phyloP scores from a whole-genome alignment of 805 yeast species.

The Barnettozyma salicaria region DNA sequence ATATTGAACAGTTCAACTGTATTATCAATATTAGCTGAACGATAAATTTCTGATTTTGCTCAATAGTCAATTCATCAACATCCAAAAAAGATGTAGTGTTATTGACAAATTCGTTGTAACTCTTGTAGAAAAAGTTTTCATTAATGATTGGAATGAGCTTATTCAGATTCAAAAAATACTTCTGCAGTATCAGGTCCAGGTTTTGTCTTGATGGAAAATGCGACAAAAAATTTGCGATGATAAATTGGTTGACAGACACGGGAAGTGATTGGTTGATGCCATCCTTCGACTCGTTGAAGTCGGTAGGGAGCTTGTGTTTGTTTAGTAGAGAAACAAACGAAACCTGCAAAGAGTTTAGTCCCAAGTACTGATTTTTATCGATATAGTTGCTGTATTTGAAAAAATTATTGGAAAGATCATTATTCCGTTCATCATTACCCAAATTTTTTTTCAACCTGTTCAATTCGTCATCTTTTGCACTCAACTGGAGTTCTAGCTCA shows the following conservation, averaged over 20 bases:
- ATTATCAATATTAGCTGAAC: constrained; percentile 40
- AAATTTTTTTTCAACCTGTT: constrained; percentile 29
- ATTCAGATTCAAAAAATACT: constrained; percentile 24
- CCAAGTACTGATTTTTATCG: constrained; percentile 22
- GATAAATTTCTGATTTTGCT: constrained; percentile 23
- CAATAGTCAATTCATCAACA: constrained; percentile 4
- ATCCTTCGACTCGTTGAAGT: constrained; percentile 28
- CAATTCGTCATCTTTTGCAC: constrained; percentile 35
- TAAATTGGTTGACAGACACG: constrained; percentile 21
- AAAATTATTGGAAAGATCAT: constrained; percentile 18
- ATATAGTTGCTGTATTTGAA: constrained; percentile 23
- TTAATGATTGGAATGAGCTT: constrained; percentile 24
- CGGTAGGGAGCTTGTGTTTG: constrained; percentile 13
- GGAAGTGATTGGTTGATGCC: constrained; percentile 15
- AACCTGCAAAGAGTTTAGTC: constrained; percentile 22
- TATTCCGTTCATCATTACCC: constrained; percentile 1
- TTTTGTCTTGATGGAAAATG: constrained; percentile 26
- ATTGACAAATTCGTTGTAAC: constrained; percentile 17
- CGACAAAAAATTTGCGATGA: constrained; percentile 17
- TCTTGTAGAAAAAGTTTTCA: constrained; percentile 21
- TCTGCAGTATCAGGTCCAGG: constrained; percentile 23
- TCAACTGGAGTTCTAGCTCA: constrained; percentile 38
- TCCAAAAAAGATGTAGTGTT: constrained; percentile 11
- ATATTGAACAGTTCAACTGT: constrained; percentile 26
- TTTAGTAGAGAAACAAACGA: constrained; percentile 17